Evolutionary conservation across 768 basidiomycete genomes (phyloP), one percentile per base, ranked within the genome.

Genomic region (Pleurotus pulmonarius): DNA sequence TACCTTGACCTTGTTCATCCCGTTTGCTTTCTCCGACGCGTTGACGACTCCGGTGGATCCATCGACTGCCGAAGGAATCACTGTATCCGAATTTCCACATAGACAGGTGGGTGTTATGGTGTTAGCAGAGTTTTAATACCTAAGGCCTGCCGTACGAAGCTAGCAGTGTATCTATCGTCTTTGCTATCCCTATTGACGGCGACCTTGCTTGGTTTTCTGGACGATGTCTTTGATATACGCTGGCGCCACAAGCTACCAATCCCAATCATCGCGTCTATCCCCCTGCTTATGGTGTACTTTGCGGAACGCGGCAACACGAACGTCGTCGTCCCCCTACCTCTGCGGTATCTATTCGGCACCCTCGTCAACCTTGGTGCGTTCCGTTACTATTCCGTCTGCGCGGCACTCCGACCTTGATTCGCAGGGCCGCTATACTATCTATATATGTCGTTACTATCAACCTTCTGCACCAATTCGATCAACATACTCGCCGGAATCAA

Each of bases 401-500:
- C 6, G 8, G 40, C 20, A 47, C 34, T 18, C 34, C 18, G 20
- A 8, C 54, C 20, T 24, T 39, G 26, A 15, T 5, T 26, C 39
- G 43, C 61, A 98, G 96, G 96, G 2, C 92, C 93, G 0, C 71
- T 98, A 3, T 98, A 98, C 71, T 99, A 98, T 70, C 58, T 95
- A 53, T 99, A 98, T 75, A 98, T 99, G 92, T 85, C 93, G 4
- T 73, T 98, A 26, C 77, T 99, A 15, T 98, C 95, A 29, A 98
- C 94, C 0, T 99, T 98, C 70, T 85, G 92, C 55, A 98, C 96
- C 15, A 99, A 99, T 73, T 90, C 90, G 69, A 97, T 98, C 79
- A 99, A 99, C 71, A 98, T 99, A 63, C 86, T 98, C 15, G 97
- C 97, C 9, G 97, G 96, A 7, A 90, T 98, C 61, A 98, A 99